Evolutionary conservation across 306 rosid genomes (phyloP).

Genomic region (Ormosia semicastrata): DNA sequence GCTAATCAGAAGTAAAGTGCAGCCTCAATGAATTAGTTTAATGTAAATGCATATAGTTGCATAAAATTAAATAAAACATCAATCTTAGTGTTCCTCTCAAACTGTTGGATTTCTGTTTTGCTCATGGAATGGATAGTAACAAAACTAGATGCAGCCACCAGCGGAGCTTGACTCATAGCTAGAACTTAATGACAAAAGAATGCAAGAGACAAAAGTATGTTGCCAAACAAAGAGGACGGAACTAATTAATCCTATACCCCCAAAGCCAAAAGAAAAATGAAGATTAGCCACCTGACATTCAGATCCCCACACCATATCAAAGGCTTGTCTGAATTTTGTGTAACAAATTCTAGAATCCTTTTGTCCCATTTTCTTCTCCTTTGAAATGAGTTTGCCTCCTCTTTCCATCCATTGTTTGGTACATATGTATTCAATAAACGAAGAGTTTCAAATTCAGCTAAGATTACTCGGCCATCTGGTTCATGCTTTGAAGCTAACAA

Average conservation of each 20-base stretch:
- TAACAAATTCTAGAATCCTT: constrained; percentile 77
- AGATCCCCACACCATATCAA: constrained; percentile 99
- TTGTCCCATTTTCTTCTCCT: constrained; percentile 99
- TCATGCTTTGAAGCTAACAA: constrained; percentile 89
- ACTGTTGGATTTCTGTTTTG: not conserved
- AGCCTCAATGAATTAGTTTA: not conserved
- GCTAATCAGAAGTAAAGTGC: not conserved
- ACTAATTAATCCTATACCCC: constrained; percentile 13
- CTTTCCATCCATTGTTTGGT: constrained; percentile 99
- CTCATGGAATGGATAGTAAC: constrained; percentile 1
- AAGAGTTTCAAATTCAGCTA: constrained; percentile 85
- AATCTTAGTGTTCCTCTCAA: constrained; percentile 8
- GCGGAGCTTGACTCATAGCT: constrained; percentile 15
- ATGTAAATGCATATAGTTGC: constrained; percentile 2
- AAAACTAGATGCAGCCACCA: constrained; percentile 20
- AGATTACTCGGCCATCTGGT: constrained; percentile 89
- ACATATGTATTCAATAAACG: constrained; percentile 80
- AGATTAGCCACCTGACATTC: constrained; percentile 76
- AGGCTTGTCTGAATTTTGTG: constrained; percentile 82
- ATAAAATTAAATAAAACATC: not conserved
- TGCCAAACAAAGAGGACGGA: constrained; percentile 18
- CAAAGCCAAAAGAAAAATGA: constrained; percentile 4
- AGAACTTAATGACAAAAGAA: constrained; percentile 10
- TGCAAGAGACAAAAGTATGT: constrained; percentile 13
- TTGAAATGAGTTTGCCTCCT: constrained; percentile 83